Evolutionary conservation across 441 rosid species (phyloP), one percentile per base, ranked within the genome.

Genomic region (Eruca vesicaria): DNA sequence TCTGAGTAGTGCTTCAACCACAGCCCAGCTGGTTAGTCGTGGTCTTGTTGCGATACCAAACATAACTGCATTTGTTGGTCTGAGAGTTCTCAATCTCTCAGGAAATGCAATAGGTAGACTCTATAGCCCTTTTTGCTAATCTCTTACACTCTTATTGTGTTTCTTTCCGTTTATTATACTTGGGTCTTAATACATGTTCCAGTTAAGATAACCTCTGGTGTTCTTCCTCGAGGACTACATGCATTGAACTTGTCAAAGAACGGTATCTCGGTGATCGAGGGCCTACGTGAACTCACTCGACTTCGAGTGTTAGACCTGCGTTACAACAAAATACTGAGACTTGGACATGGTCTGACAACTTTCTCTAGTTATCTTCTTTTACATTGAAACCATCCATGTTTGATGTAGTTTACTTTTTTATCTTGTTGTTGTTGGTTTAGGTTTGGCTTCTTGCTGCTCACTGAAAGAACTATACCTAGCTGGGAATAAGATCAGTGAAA

Each of bases 211-310:
- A 85, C 89, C 32, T 88, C 93, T 57, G 97, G 97, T 48, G 86
- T 96, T 63, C 97, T 95, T 69, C 99, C 99, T 78, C 92, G 95
- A 64, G 99, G 99, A 58, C 91, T 95, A 63, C 98, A 91, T 69
- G 62, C 77, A 41, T 69, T 95, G 87, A 86, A 89, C 84, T 79
- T 95, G 76, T 91, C 99, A 7, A 89, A 86, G 82, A 95, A 95
- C 83, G 86, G 79, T 55, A 89, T 95, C 53, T 85, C 96, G 28
- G 84, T 89, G 35, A 89, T 95, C 26, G 99, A 95, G 76, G 99
- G 99, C 59, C 76, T 95, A 31, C 97, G 98, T 7, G 99, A 89
- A 68, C 94, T 95, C 77, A 86, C 94, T 29, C 87, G 99, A 56
- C 94, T 95, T 68, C 96, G 99, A 59, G 89, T 95, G n/a, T 82